Evolutionary conservation across 129 eudicot genomes (phyloP).

Genomic region (Flaveria brownii): DNA sequence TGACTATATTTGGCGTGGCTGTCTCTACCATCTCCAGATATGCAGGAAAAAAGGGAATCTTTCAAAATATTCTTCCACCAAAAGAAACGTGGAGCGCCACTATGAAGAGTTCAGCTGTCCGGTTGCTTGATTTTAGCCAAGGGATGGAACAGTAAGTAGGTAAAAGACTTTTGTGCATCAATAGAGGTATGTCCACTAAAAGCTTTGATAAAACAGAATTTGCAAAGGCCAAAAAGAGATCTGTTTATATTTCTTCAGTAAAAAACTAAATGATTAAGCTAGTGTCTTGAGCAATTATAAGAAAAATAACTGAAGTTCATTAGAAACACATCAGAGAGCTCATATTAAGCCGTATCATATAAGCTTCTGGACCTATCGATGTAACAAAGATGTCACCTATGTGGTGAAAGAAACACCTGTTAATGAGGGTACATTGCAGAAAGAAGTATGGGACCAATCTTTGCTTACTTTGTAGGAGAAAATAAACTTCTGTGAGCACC

Average conservation of each 20-base stretch:
- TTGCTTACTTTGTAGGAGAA: background rate
- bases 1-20: background rate
- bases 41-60: background rate
- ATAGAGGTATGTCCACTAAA: background rate
- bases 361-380: background rate
- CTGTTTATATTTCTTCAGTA: background rate
- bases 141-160: background rate
- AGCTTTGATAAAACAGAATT: background rate
- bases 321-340: background rate
- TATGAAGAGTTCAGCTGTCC: background rate
- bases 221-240: background rate
- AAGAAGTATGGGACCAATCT: background rate
- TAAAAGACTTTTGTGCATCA: conserved; percentile 1
- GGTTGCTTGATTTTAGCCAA: background rate
- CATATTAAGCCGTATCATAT: background rate
- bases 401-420: background rate
- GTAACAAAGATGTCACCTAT: background rate
- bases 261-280: background rate
- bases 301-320: background rate
- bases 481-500: background rate
- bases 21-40: background rate
- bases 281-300: background rate
- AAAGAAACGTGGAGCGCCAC: background rate
- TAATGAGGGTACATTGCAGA: background rate
- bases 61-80: background rate